Conservation (phyloP, 1,139 yeast genomes). For the Suhomyces anneliseae region DNA sequence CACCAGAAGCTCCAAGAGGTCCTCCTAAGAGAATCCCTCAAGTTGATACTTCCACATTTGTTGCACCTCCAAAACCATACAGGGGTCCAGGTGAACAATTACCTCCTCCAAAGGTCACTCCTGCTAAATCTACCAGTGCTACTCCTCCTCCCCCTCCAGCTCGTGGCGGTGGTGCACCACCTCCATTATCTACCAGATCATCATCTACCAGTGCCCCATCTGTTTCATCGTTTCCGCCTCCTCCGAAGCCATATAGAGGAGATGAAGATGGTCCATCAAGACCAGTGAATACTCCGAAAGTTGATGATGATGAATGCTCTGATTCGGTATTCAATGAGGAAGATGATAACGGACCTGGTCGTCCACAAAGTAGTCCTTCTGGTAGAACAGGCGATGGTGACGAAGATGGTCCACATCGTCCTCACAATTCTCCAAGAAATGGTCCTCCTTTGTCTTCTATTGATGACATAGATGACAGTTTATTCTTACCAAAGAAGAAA, state of each 20-base stretch:
- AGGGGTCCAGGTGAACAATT: slow-evolving; percentile 6
- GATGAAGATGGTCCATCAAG: background rate
- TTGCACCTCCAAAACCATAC: slow-evolving; percentile 28
- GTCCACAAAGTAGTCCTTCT: too few relatives aligned
- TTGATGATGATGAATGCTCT: too few relatives aligned
- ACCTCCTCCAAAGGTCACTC: background rate
- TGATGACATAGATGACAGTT: too few relatives aligned
- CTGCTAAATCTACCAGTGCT: background rate
- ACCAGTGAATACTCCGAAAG: background rate
- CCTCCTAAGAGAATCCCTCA: slow-evolving; percentile 16
- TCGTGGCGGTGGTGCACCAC: slow-evolving; percentile 1
- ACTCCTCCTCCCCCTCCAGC: slow-evolving; percentile 5
- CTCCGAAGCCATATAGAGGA: slow-evolving; percentile 11
- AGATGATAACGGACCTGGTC: too few relatives aligned
- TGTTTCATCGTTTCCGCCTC: slow-evolving; percentile 8
- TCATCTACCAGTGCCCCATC: background rate
- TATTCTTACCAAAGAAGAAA: slow-evolving; percentile 19
- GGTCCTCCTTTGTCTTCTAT: too few relatives aligned
- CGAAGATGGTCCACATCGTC: background rate
- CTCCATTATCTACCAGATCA: slow-evolving; percentile 5
- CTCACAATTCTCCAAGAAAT: background rate
- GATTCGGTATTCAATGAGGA: too few relatives aligned
- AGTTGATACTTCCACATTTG: slow-evolving; percentile 27
- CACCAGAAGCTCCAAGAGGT: background rate
- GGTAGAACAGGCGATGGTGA: too few relatives aligned